Percentiles rank a stretch among this genome's conserved stretches.
These are phyloP conservation scores for Protomyces macrosporus DNA, from an alignment of 1,139 yeast species.

Conservation along the genomic window DNA sequence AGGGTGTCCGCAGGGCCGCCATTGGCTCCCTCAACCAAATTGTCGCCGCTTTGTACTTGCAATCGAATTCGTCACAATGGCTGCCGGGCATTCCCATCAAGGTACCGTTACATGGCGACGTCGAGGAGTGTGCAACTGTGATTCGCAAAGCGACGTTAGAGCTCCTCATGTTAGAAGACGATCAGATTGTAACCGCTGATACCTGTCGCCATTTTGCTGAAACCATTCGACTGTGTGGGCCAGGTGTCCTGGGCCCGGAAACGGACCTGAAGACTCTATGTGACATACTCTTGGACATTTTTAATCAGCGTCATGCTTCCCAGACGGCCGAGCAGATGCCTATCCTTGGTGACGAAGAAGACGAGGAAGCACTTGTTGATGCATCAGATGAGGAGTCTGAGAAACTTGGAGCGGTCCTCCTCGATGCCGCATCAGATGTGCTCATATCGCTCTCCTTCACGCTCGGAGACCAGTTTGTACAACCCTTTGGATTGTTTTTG, in stretches of 20 bases:
- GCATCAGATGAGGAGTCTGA: constrained; percentile 45
- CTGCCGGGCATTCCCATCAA: constrained; percentile 68
- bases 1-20: constrained; percentile 85
- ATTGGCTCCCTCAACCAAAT: constrained; percentile 77
- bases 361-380: constrained; percentile 51
- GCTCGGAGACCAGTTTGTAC: constrained; percentile 67
- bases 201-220: constrained; percentile 72
- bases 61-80: constrained; percentile 44
- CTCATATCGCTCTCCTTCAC: constrained; percentile 69
- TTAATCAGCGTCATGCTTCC: constrained; percentile 76
- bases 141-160: constrained; percentile 63
- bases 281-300: constrained; percentile 51
- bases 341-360: constrained; percentile 43
- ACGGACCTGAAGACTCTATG: constrained; percentile 57
- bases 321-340: constrained; percentile 60
- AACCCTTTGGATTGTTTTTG: constrained; percentile 60
- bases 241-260: constrained; percentile 50
- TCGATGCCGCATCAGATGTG: constrained; percentile 82
- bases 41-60: constrained; percentile 61
- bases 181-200: constrained; percentile 57
- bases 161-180: constrained; percentile 71
- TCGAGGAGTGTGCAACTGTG: constrained; percentile 56
- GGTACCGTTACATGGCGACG: constrained; percentile 37
- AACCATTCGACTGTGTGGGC: constrained; percentile 66
- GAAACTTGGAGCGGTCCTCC: constrained; percentile 79